Evolutionary conservation across 495 filamentous ascomycete species (phyloP).

Genomic region (Darksidea phi): DNA sequence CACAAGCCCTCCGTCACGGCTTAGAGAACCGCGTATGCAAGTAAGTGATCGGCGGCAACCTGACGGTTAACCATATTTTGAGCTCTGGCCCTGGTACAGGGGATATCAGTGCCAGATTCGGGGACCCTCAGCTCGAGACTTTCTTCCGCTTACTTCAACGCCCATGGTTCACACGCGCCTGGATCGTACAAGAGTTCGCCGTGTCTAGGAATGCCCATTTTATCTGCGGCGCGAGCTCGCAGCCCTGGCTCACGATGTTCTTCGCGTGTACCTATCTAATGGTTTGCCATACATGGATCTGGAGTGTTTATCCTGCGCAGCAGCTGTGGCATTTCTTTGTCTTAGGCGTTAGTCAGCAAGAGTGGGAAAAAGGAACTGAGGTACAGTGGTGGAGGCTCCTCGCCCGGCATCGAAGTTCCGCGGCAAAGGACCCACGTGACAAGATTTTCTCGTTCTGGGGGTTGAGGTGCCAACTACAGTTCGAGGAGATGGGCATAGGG

Average conservation of each 20-base stretch:
- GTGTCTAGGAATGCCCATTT: neutral
- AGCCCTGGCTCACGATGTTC: neutral
- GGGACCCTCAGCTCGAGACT: neutral
- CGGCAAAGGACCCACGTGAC: neutral
- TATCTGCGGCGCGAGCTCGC: neutral
- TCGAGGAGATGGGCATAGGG: neutral
- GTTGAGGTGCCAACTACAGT: neutral
- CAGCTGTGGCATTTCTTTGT: neutral
- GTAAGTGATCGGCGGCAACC: no score
- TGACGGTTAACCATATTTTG: no score
- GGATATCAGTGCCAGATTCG: neutral
- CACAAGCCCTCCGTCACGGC: neutral
- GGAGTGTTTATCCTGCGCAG: neutral
- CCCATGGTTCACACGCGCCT: constrained; percentile 29
- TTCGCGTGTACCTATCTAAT: neutral
- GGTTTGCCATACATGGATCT: neutral
- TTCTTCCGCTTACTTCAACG: neutral
- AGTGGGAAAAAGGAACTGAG: neutral
- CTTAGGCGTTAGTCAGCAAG: neutral
- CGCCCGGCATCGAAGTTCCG: neutral
- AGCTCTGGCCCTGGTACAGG: neutral
- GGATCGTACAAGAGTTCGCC: constrained; percentile 37
- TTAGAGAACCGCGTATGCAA: neutral
- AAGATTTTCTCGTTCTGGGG: neutral
- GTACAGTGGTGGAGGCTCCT: neutral